Conservation (phyloP, 1,284 basidiomycete species). For the Apiotrichum gracile region DNA sequence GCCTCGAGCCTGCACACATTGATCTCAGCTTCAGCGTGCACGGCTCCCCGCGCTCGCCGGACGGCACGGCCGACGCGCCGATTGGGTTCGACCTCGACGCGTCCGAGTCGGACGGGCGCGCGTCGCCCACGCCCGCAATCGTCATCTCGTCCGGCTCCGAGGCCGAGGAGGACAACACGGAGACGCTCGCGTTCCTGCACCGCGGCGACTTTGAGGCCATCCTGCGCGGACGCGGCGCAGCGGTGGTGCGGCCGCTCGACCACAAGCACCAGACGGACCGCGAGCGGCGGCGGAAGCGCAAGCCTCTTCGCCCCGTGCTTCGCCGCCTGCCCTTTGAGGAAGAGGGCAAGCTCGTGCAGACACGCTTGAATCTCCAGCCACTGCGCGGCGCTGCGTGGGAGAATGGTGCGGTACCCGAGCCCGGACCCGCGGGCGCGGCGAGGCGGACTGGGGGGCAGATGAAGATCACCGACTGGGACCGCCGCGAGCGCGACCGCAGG, state of each 20-base stretch:
- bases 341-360: slow-evolving; percentile 17
- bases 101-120: slow-evolving; percentile 1
- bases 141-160: slow-evolving; percentile 18
- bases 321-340: slow-evolving; percentile 7
- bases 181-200: slow-evolving; percentile 29
- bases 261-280: background rate
- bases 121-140: slow-evolving; percentile 5
- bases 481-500: background rate
- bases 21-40: background rate
- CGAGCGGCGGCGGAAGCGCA: background rate
- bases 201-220: slow-evolving; percentile 41
- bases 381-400: background rate
- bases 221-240: slow-evolving; percentile 16
- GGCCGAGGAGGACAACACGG: slow-evolving; percentile 32
- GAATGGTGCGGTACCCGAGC: background rate
- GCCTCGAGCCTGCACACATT: background rate
- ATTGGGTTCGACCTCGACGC: slow-evolving; percentile 1
- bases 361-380: slow-evolving; percentile 30
- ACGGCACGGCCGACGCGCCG: background rate
- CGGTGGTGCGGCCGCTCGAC: background rate
- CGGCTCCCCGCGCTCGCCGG: background rate
- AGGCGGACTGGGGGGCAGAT: background rate
- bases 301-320: slow-evolving; percentile 22
- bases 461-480: background rate
- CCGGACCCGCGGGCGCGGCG: background rate